Evolutionary conservation across 2,329 filamentous ascomycete species (phyloP), one percentile per base, ranked within the genome.

Genomic region (Neopestalotiopsis sp.): DNA sequence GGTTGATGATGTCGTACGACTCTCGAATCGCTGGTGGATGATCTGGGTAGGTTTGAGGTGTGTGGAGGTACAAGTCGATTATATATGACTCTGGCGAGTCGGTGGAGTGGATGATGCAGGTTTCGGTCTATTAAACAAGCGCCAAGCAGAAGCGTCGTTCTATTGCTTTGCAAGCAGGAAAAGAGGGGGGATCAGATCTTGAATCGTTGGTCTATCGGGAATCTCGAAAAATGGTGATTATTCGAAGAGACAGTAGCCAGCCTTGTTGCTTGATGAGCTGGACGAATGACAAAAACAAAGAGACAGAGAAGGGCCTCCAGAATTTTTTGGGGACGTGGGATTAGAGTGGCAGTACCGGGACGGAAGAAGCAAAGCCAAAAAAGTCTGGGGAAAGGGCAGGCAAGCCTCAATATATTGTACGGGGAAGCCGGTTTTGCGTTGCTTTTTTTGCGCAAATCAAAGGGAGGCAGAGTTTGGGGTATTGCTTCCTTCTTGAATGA

Each of bases 371-470:
- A 40, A 62, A 62, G 57, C 42, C 20, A 42, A 34, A 58, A 58
- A 62, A 53, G 40, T 56, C 28, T 28, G 49, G 49, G 62, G 57
- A 28, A 66, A 24, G 45, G 45, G 28, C 45, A 53, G 45, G 45
- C 17, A 53, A 13, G 63, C 49, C 9, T 30, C 40, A 24, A 32
- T 66, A 66, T 56, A 58, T 66, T 20, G 49, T 56, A n/a, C 12
- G 30, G 24, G 20, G 42, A 57, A 34, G 45, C 63, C 63, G 63
- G 42, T 65, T 66, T 30, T 66, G 20, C 17, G 45, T 24, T 53
- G 17, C 45, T 66, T 45, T 24, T 66, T 66, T 65, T 65, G 63
- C 42, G 28, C 63, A 45, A 66, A 66, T 66, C 63, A 66, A 56
- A 38, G 30, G 63, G 49, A 66, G 57, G 13, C 42, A 20, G 49